phyloP scores from a whole-genome alignment of 768 basidiomycete genomes.

The Bullera alba region DNA sequence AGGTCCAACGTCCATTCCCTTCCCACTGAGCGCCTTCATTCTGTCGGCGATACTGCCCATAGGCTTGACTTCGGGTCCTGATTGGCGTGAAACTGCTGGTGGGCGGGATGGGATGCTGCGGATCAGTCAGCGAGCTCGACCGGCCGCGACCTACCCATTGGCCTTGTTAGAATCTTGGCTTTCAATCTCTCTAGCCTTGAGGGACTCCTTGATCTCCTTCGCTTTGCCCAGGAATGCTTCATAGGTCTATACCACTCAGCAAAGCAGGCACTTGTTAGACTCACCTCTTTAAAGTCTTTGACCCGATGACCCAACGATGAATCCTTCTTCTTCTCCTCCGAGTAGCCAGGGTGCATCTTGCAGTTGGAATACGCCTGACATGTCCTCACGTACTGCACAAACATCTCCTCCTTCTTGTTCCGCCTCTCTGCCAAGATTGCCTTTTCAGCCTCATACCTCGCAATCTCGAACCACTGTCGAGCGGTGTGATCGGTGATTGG shows the following conservation, averaged over 20 bases:
- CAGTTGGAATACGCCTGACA: slow-evolving; percentile 19
- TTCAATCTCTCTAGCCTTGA: slow-evolving; percentile 50
- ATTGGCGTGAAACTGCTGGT: not conserved
- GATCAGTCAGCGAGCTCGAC: not conserved
- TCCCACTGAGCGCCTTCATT: slow-evolving; percentile 64
- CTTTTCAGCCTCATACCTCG: slow-evolving; percentile 22
- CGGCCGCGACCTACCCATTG: not conserved
- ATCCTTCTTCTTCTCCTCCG: slow-evolving; percentile 20
- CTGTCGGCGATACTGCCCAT: slow-evolving; percentile 76
- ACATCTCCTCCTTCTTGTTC: slow-evolving; percentile 36
- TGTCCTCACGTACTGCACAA: slow-evolving; percentile 29
- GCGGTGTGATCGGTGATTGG: slow-evolving; percentile 13
- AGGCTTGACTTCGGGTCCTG: slow-evolving; percentile 49
- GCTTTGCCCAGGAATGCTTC: slow-evolving; percentile 47
- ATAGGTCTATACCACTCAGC: slow-evolving; percentile 18
- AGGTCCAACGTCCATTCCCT: slow-evolving; percentile 59
- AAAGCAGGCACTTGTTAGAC: slow-evolving; percentile 2
- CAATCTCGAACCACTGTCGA: slow-evolving; percentile 34
- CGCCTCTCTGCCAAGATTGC: slow-evolving; percentile 30
- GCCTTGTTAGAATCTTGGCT: slow-evolving; percentile 7
- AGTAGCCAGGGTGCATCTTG: slow-evolving; percentile 21
- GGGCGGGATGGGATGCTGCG: not conserved
- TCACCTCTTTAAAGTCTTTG: slow-evolving; percentile 34
- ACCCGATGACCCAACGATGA: slow-evolving; percentile 21
- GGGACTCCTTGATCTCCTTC: slow-evolving; percentile 50